Evolutionary conservation across 176 grass and related monocot genomes (phyloP).

Genomic region (Lolium rigidum): DNA sequence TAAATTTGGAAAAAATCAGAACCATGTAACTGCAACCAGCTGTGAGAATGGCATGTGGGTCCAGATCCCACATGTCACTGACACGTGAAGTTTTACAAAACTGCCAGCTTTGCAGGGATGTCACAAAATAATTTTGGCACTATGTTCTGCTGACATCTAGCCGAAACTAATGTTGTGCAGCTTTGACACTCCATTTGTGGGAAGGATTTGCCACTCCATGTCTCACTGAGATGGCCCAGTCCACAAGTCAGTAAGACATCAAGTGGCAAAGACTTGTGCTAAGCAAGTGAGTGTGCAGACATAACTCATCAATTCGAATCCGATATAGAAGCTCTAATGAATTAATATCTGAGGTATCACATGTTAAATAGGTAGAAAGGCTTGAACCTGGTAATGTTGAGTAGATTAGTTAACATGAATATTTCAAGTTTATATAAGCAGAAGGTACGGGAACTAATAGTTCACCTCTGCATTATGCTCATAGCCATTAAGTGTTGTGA

Average conservation of each 20-base stretch:
- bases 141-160: not conserved
- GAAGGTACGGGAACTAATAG: not conserved
- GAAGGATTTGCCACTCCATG: not conserved
- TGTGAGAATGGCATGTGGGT: not conserved
- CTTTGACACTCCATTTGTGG: not conserved
- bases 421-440: slow-evolving; percentile 25
- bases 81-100: not conserved
- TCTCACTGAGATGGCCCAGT: slow-evolving; percentile 9
- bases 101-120: not conserved
- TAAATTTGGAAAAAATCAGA: not conserved
- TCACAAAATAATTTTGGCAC: not conserved
- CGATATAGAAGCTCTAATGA: slow-evolving; percentile 4
- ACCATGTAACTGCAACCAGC: not conserved
- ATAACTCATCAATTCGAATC: not conserved
- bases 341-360: not conserved
- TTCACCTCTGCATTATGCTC: slow-evolving; percentile 95
- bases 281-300: not conserved
- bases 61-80: not conserved
- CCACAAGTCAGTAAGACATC: slow-evolving; percentile 11
- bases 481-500: slow-evolving; percentile 81
- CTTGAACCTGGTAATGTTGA: not conserved
- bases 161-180: not conserved
- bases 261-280: not conserved
- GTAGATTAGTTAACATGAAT: slow-evolving; percentile 8
- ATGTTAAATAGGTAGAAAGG: slow-evolving; percentile 3